Base-by-base conservation (phyloP, 1,284 basidiomycete species). In the Cryptococcus neoformans region DNA sequence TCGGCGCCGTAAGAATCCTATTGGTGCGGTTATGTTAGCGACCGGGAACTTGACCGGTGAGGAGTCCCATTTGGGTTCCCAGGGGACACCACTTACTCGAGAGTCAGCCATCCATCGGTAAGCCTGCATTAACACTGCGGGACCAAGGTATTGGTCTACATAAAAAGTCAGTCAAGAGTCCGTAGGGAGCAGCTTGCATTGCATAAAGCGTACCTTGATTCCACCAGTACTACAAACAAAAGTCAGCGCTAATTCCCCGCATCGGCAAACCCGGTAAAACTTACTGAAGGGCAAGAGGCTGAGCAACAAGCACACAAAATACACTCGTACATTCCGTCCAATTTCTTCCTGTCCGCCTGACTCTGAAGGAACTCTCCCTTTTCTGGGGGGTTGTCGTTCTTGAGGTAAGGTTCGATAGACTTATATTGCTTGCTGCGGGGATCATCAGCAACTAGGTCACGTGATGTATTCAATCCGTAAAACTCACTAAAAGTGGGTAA, bases 341-440 rank as follows among this genome's bases (percentile, higher is more conserved):
- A 86, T 80, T 96, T 97, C 81, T 87, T 87, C 71, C 95, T 86
- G 76, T 99, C 93, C 74, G 93, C 93, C 48, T 80, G 86, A 21
- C 88, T 89, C 80, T 99, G 95, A 57, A 94, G 81, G 82, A 87
- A 89, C 81, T 79, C 78, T 37, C 79, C 79, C 63, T 88, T 81
- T 62, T 82, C 88, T 3, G 92, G 92, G 1, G 87, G 86, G 78
- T 89, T 92, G 77, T 92, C 88, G 78, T 92, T 92, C 82, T 95
- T 87, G 48, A 96, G 83, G 82, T 86, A 96, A 7, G 92, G 92
- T 79, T 99, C 87, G 78, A 99, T 97, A 42, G 92, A 94, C 81
- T 98, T 98, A 89, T 99, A 98, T 79, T 99, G 95, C 81, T 99
- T 97, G 87, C 95, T 96, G 83, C 10, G 93, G 86, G 10, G 89